phyloP scores from a whole-genome alignment of 306 rosid species.

The Rosa lucieae region DNA sequence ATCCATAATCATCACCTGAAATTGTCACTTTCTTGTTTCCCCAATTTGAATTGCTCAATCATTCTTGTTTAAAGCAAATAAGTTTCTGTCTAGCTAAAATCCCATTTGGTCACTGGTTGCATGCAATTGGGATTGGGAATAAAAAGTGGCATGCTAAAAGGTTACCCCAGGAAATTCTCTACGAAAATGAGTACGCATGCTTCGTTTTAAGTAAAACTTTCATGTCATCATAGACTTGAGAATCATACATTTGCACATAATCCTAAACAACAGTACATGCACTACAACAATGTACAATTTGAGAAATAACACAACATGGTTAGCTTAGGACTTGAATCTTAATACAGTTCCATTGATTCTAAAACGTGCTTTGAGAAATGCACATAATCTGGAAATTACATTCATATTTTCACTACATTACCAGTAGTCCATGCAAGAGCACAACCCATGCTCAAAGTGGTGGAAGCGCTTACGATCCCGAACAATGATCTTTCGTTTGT shows the following conservation, averaged over 20 bases:
- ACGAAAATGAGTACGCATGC: conserved; percentile 10
- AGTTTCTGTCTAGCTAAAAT: not conserved
- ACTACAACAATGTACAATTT: not conserved
- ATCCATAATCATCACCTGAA: not conserved
- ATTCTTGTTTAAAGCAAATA: not conserved
- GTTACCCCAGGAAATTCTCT: not conserved
- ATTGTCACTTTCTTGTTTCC: not conserved
- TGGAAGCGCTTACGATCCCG: conserved; percentile 77
- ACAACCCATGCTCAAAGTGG: conserved; percentile 69
- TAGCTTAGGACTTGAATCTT: conserved; percentile 5
- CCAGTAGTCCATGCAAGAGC: conserved; percentile 92
- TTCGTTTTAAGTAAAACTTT: not conserved
- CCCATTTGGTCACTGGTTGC: not conserved
- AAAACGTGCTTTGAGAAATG: not conserved
- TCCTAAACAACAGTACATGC: not conserved
- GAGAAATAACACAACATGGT: not conserved
- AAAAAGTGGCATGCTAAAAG: not conserved
- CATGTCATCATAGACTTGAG: not conserved
- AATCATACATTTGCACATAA: not conserved
- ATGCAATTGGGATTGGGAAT: not conserved
- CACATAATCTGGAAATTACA: not conserved
- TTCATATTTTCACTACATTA: conserved; percentile 27
- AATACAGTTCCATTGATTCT: not conserved
- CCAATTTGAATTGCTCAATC: conserved; percentile 10
- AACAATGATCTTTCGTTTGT: conserved; percentile 53